A percentile compares a stretch with the other conserved stretches of the same genome.
Conservation (phyloP, 2,329 filamentous ascomycete species). For the Diaporthe batatas region DNA sequence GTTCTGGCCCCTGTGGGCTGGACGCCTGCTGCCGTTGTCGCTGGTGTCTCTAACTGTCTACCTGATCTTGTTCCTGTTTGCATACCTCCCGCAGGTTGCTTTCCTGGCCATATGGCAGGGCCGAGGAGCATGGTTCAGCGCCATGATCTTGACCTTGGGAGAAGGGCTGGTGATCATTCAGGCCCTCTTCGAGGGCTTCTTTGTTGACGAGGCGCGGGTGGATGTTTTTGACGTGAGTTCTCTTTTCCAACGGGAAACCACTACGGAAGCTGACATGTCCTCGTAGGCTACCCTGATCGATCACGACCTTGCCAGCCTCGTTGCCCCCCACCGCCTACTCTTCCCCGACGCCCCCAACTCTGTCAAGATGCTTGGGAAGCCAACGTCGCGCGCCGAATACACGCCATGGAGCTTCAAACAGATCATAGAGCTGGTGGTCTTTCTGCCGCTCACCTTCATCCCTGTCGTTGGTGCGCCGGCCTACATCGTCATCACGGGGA, state of each 20-base stretch:
- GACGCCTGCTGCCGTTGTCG: slow-evolving; percentile 83
- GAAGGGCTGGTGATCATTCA: slow-evolving; percentile 80
- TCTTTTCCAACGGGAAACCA: background rate
- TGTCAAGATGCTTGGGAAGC: slow-evolving; percentile 85
- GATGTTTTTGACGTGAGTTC: slow-evolving; percentile 83
- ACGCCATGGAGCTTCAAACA: slow-evolving; percentile 93
- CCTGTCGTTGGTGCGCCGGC: slow-evolving; percentile 85
- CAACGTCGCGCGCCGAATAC: slow-evolving; percentile 81
- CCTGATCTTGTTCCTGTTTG: slow-evolving; percentile 86
- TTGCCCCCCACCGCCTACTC: slow-evolving; percentile 75
- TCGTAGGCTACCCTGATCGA: slow-evolving; percentile 79
- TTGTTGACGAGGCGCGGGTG: slow-evolving; percentile 83
- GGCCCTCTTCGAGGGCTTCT: slow-evolving; percentile 82
- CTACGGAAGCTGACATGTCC: slow-evolving; percentile 36
- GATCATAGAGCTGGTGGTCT: slow-evolving; percentile 84
- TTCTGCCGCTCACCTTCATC: slow-evolving; percentile 87
- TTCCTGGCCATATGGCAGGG: slow-evolving; percentile 93
- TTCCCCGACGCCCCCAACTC: slow-evolving; percentile 78
- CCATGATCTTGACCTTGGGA: slow-evolving; percentile 87
- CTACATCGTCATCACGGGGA: slow-evolving; percentile 90
- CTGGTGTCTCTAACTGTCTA: slow-evolving; percentile 88
- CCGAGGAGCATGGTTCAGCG: slow-evolving; percentile 89
- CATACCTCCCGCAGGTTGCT: slow-evolving; percentile 89
- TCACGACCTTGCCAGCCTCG: slow-evolving; percentile 76
- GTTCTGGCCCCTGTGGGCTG: slow-evolving; percentile 84